phyloP scores from a whole-genome alignment of 495 filamentous ascomycete genomes.

The Haplographium delicatum region DNA sequence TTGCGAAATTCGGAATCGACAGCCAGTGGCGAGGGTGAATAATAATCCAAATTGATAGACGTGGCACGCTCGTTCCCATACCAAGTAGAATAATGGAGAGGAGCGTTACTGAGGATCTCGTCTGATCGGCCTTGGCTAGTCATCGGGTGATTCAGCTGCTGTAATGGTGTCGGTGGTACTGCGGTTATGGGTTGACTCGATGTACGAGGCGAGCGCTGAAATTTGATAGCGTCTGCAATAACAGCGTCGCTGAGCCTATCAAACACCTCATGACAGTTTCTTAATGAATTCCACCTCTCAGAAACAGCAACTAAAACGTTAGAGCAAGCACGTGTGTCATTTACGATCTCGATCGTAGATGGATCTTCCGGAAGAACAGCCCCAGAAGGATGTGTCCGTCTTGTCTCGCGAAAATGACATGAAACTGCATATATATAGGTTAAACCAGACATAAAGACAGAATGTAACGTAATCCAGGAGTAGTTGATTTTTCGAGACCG shows the following conservation, averaged over 20 bases:
- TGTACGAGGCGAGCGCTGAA: slow-evolving; percentile 12
- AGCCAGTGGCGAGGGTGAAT: slow-evolving; percentile 7
- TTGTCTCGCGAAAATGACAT: slow-evolving; percentile 22
- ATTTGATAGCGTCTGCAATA: slow-evolving; percentile 23
- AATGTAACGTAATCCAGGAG: slow-evolving; percentile 28
- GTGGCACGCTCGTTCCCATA: too few species aligned
- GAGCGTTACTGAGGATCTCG: background rate
- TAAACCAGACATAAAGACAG: slow-evolving; percentile 28
- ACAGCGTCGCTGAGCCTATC: slow-evolving; percentile 28
- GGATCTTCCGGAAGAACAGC: slow-evolving; percentile 14
- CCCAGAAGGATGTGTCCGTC: background rate
- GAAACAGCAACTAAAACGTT: slow-evolving; percentile 27
- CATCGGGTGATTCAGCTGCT: background rate
- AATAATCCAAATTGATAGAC: too few species aligned
- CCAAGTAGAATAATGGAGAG: background rate
- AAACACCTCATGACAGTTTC: slow-evolving; percentile 27
- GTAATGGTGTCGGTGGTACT: background rate
- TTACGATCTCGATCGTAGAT: slow-evolving; percentile 26
- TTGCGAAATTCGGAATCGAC: slow-evolving; percentile 23
- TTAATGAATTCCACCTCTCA: slow-evolving; percentile 22
- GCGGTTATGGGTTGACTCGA: background rate
- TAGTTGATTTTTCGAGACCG: slow-evolving; percentile 27
- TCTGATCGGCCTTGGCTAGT: background rate
- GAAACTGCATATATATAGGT: slow-evolving; percentile 26
- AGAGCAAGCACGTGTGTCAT: slow-evolving; percentile 25